Evolutionary conservation across 768 basidiomycete genomes (phyloP), one percentile per base, ranked within the genome.

Genomic region (Leccinum sublutescens): DNA sequence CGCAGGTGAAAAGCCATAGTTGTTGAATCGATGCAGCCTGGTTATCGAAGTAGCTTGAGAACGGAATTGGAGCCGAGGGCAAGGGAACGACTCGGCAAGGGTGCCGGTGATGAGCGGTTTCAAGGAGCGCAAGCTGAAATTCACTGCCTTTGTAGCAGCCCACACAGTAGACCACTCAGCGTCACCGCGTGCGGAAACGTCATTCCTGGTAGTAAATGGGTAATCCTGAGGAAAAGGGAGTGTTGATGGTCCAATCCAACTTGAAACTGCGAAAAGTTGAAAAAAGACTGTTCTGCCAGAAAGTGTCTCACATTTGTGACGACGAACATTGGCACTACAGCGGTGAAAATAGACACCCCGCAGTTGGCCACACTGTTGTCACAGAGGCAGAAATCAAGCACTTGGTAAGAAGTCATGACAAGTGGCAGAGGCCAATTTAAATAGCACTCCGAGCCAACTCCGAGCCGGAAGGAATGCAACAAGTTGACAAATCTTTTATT

Each of bases 11-110:
- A 11, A 62, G 14, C 74, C 75, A 80, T 4, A 71, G 66, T 1
- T 29, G 9, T 29, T 29, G 29, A 29, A 71, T 21, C 1, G 79
- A 78, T 5, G 80, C 79, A 5, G 79, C 80, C 55, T 78, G 76
- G 54, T 81, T 81, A 10, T 81, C 59, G 58, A 80, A 70, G 17
- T 78, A 54, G 36, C 54, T 43, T 5, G 57, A 54, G 0, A 82
- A 52, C 6, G 73, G 63, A 15, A 81, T 40, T 6, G 68, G 40
- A 3, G 58, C 61, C 4, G 77, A 78, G 5, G 75, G 72, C 58
- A 76, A 80, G 2, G 63, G 43, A 6, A 58, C 14, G 53, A 73
- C 34, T 14, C 14, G 34, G 34, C 14, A 60, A 14, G 67, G 52
- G 9, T 29, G 9, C 29, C 29, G 29, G 29, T 64, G 36, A 49